phyloP scores from a whole-genome alignment of 257 asterid species.

The Solanum clarkiae region DNA sequence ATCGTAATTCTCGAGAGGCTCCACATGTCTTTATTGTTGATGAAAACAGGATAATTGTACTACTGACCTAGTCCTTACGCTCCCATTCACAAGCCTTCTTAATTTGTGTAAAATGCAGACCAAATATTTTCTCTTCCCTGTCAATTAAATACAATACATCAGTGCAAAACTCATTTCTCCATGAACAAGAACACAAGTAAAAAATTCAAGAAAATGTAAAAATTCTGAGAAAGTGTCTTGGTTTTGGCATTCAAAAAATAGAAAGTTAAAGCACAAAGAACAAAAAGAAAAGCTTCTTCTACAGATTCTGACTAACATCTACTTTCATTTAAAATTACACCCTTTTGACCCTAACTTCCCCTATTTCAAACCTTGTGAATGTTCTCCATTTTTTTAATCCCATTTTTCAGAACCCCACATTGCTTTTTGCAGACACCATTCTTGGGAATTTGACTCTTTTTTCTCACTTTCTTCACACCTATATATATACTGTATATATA shows the following conservation, averaged over 20 bases:
- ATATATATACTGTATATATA: not conserved
- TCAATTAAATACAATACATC: not conserved
- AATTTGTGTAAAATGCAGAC: not conserved
- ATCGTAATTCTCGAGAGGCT: too few species aligned
- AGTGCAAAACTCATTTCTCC: not conserved
- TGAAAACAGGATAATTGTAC: not conserved
- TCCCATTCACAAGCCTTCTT: not conserved
- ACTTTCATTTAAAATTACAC: constrained; percentile 5
- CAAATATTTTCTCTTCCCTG: not conserved
- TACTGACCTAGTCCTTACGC: not conserved
- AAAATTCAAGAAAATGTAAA: not conserved
- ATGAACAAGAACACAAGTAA: not conserved
- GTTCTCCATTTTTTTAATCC: constrained; percentile 22
- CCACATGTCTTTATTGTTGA: not conserved
- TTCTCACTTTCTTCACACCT: constrained; percentile 5
- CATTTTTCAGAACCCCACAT: constrained; percentile 33
- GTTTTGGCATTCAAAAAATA: constrained; percentile 18
- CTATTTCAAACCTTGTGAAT: constrained; percentile 28
- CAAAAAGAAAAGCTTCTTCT: constrained; percentile 35
- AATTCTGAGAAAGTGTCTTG: constrained; percentile 7
- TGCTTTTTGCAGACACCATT: constrained; percentile 31
- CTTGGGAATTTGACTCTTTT: constrained; percentile 32
- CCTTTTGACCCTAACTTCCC: constrained; percentile 27
- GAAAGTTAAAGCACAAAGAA: constrained; percentile 27
- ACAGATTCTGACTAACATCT: constrained; percentile 14